Evolutionary conservation across 306 rosid species (phyloP), one percentile per base, ranked within the genome.

Genomic region (Senna tora): DNA sequence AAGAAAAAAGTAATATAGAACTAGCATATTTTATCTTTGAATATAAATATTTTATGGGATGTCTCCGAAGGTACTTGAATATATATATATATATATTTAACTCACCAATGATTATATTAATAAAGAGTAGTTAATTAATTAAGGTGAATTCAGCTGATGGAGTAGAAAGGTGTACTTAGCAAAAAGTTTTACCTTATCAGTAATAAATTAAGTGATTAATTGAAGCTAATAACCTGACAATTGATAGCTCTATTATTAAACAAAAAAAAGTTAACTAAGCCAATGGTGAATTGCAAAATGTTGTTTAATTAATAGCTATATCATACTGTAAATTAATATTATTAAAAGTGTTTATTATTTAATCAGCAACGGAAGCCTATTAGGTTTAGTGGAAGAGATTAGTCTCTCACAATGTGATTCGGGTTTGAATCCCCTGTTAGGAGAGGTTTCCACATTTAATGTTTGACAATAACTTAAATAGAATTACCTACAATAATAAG

Each of bases 181-280:
- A 45, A 30, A 54, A 62, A 58, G 51, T 6, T 30, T 76, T 51
- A 65, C 32, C 62, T 33, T 45, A 34, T 70, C 32, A 32, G 72
- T 58, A 58, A 28, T 53, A 61, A 22, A 16, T 20, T 55, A 25
- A 25, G 30, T 25, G 2, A 25, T 25, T 25, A 3, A 50, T 20
- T 32, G 53, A 58, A 46, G 33, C 25, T 78, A 25, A 56, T 39
- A 11, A 67, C 64, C 59, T 53, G 61, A 74, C 45, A 78, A 11
- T 72, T 58, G 47, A 57, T 41, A 30, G 69, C 6, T 59, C 49
- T 16, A 21, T 16, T 47, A 50, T 17, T 36, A 50, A 36, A 62
- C 5, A 53, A 8, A 41, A 1, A 41, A 10, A 41, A 0, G 12
- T 8, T 41, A 10, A 61, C 17, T 38, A 36, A 57, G 39, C 69